phyloP scores from a whole-genome alignment of 148 eudicot genomes.

The Amaranthus palmeri region DNA sequence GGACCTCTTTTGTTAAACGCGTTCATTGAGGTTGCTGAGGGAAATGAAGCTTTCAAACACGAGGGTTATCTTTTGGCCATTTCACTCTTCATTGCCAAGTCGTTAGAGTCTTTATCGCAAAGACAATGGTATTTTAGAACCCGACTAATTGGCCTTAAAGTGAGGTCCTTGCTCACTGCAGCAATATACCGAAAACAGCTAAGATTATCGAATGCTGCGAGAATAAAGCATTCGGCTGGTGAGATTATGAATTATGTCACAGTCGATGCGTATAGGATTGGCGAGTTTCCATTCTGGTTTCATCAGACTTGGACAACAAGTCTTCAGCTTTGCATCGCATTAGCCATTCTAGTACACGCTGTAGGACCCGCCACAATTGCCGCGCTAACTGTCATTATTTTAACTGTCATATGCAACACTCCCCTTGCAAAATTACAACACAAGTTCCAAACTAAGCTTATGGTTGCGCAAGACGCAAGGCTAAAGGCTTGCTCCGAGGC shows the following conservation, averaged over 20 bases:
- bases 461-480: conserved; percentile 70
- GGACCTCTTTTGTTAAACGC: conserved; percentile 85
- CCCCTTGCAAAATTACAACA: conserved; percentile 73
- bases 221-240: conserved; percentile 61
- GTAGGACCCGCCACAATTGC: conserved; percentile 72
- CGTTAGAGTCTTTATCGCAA: conserved; percentile 63
- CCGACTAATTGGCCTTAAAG: conserved; percentile 62
- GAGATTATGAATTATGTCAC: conserved; percentile 85
- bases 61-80: conserved; percentile 68
- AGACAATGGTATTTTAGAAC: conserved; percentile 76
- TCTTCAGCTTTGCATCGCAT: conserved; percentile 65
- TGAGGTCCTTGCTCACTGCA: conserved; percentile 72
- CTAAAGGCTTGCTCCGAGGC: conserved; percentile 61
- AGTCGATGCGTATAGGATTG: conserved; percentile 79
- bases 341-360: conserved; percentile 47
- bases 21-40: conserved; percentile 83
- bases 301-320: conserved; percentile 80
- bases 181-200: conserved; percentile 74
- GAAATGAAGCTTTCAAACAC: conserved; percentile 45
- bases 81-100: conserved; percentile 53
- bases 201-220: conserved; percentile 65
- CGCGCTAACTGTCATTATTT: conserved; percentile 45
- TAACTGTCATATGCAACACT: conserved; percentile 60
- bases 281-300: conserved; percentile 85
- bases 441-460: conserved; percentile 58